These are phyloP conservation scores for Ilex aquifolium DNA, from an alignment of 257 asterid species.

Conservation along the genomic window DNA sequence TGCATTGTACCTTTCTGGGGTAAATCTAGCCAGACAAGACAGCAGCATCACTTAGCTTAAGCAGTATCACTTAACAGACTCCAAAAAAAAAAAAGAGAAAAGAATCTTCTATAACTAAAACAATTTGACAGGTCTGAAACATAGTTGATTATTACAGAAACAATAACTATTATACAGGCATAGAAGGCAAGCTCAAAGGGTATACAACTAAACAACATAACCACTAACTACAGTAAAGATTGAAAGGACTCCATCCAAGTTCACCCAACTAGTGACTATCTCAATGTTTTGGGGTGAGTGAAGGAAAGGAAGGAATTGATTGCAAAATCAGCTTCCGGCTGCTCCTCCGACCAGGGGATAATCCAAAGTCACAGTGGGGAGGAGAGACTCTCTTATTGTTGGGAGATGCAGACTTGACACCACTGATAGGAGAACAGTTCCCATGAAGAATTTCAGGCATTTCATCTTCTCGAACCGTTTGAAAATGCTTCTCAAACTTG, in stretches of 20 bases:
- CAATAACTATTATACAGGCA: too few species aligned
- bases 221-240: too few species aligned
- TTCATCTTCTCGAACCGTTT: constrained; percentile 54
- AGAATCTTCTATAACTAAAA: too few species aligned
- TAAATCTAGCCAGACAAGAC: too few species aligned
- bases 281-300: constrained; percentile 56
- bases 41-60: too few species aligned
- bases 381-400: constrained; percentile 79
- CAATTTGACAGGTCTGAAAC: too few species aligned
- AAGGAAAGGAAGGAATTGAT: constrained; percentile 73
- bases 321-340: constrained; percentile 66
- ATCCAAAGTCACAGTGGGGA: constrained; percentile 34
- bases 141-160: too few species aligned
- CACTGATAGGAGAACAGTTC: constrained; percentile 40
- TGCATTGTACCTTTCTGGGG: too few species aligned
- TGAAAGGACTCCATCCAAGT: neutral
- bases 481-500: constrained; percentile 48
- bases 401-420: constrained; percentile 71
- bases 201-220: too few species aligned
- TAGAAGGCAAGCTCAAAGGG: too few species aligned
- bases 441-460: constrained; percentile 71
- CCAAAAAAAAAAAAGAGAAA: too few species aligned
- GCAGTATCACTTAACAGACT: too few species aligned
- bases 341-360: constrained; percentile 48
- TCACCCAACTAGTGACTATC: constrained; percentile 12